Evolutionary conservation across 495 filamentous ascomycete species (phyloP), one percentile per base, ranked within the genome.

Genomic region (Aspergillus affinis): DNA sequence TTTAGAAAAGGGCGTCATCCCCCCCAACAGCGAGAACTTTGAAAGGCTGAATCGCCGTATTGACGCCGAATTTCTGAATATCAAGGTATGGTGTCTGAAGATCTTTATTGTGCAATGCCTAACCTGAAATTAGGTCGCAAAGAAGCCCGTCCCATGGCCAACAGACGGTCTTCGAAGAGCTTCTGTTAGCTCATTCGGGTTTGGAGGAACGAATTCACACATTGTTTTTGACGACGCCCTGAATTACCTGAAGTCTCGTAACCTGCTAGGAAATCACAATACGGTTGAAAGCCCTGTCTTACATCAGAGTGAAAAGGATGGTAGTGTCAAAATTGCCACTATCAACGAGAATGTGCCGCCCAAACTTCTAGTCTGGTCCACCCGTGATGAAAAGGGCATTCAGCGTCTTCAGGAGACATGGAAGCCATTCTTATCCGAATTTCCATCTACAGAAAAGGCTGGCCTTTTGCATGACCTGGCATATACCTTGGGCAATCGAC

Each of bases 1-100:
- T 8, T 66, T 81, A 44, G 75, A 81, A 53, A 69, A 73, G n/a
- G 75, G 68, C 0, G 58, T 75, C 13, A 77, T 81, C 19, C 71
- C 72, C 8, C 66, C 72, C 2, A 76, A 73, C 36, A 59, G 59
- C 10, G 53, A 60, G 9, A 51, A 59, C 6, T 51, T 66, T 27
- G 45, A 69, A n/a, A 54, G 8, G 13, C 18, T 65, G 3, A 73
- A 75, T 50, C 57, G 61, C 26, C 61, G 62, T 44, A 69, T 58
- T 36, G 52, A 61, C 9, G 53, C 51, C 4, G 61, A 66, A 0
- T 56, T 56, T 30, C 36, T 60, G 21, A 55, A 60, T 7, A 15
- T 65, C 3, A 57, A 60, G 52, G 61, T 61, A 23, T 23, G 30
- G 41, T 48, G 17, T 29, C 6, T n/a, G n/a, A n/a, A n/a, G 12